phyloP scores from a whole-genome alignment of 192 early-diverging fungal genomes.

The Gonapodya prolifera region DNA sequence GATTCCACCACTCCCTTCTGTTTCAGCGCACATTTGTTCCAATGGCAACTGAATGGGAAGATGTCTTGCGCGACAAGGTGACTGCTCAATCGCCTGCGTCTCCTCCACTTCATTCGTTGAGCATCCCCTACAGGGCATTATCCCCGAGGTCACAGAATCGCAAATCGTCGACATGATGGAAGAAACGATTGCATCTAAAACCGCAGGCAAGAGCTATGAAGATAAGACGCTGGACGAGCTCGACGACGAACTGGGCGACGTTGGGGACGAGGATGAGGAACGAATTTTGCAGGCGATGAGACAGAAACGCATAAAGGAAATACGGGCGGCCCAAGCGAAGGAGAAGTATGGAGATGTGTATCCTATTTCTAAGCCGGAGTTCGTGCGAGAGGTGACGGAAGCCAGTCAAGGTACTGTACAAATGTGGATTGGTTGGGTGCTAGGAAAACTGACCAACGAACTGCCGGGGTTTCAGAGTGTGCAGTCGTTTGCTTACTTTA shows the following conservation, averaged over 20 bases:
- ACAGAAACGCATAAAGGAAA: conserved; percentile 71
- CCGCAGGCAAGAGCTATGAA: conserved; percentile 44
- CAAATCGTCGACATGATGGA: conserved; percentile 55
- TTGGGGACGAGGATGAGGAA: conserved; percentile 90
- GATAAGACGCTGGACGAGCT: conserved; percentile 66
- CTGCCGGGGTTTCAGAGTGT: too few relatives aligned
- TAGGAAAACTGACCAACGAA: too few relatives aligned
- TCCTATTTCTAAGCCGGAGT: conserved; percentile 90
- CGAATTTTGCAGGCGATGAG: conserved; percentile 56
- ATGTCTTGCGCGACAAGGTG: conserved; percentile 70
- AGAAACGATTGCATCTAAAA: conserved; percentile 45
- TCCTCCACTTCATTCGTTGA: background rate
- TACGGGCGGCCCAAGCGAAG: conserved; percentile 51
- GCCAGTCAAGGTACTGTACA: conserved; percentile 66
- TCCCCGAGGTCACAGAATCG: conserved; percentile 36
- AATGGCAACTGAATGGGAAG: conserved; percentile 60
- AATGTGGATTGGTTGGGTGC: too few relatives aligned
- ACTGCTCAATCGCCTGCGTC: background rate
- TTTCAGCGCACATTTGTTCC: background rate
- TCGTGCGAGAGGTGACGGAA: conserved; percentile 74
- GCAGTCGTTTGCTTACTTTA: background rate
- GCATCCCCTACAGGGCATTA: conserved; percentile 46
- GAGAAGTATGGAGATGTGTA: conserved; percentile 75
- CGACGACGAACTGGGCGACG: conserved; percentile 51
- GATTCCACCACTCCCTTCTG: too few relatives aligned